Evolutionary conservation across 257 asterid genomes (phyloP), one percentile per base, ranked within the genome.

Genomic region (Parsonsia alboflavescens): DNA sequence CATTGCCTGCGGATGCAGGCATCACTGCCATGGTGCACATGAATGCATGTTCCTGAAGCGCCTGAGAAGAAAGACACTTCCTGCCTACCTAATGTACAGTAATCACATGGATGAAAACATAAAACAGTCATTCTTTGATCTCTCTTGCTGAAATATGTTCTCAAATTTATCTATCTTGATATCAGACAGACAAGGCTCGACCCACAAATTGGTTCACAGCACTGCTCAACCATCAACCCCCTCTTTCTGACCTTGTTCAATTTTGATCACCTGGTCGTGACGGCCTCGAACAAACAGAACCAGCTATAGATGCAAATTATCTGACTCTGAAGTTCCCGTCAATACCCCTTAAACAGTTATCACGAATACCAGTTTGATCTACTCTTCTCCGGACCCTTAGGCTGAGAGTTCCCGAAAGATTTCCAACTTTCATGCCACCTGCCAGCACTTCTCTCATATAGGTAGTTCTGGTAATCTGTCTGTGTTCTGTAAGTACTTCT

Each of bases 381-480:
- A 72, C 76, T 82, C 76, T 88, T 82, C 33, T 86, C 90, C 5
- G 89, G 61, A 54, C 85, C 87, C 79, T 86, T 79, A 28, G 79
- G 71, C 56, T 80, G 82, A 44, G 86, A 62, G 82, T 76, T 82
- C 76, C 85, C 87, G 54, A 80, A 79, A 48, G 94, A 75, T 82
- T 83, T 85, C 84, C 87, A 79, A 36, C 69, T 76, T 72, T 88
- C 94, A 71, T 81, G 84, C 92, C 94, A 82, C 81, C 96, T 85
- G 56, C 74, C 68, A 69, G 76, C 74, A 78, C 85, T 79, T 84
- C 90, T 83, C 68, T 83, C 96, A 52, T n/a, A 90, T 2, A 86
- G 75, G 58, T 68, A 70, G 78, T 74, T 87, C 62, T 82, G 88
- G 76, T 64, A 82, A 70, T 88, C 89, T 2, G 91, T 57, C 68